Base-by-base conservation (phyloP, 768 basidiomycete genomes). In the Boletus pseudo-olivaceus region DNA sequence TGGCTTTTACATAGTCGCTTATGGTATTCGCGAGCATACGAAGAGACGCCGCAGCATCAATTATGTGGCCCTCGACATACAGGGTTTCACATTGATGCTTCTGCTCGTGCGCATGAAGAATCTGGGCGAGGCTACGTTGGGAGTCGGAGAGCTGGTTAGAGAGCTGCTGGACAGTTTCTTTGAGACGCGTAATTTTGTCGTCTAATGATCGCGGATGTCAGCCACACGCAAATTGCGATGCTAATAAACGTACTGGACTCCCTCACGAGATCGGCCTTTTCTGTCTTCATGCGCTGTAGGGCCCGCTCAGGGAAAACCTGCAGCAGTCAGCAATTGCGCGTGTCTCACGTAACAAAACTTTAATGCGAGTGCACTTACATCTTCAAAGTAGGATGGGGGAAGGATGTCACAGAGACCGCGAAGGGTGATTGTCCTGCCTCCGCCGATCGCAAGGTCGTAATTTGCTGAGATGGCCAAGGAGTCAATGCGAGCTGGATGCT, bases 71-170 rank as follows among this genome's bases (percentile, higher is more conserved):
- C 2, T 52, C 17, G 0, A 37, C 10, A 44, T 30, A 62, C 20
- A 58, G 26, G 1, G 17, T 2, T 34, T 62, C 50, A 1, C 61
- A 58, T 0, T 39, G 47, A n/a, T 52, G 33, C 7, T 43, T 57
- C 19, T 57, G 23, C 10, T 57, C 43, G 10, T 61, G 55, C 1
- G 33, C 34, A 37, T 0, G 27, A 6, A 49, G 44, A 11, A 54
- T 23, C n/a, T 7, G 39, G 17, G 20, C 7, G 6, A 60, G 48
- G n/a, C 17, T 29, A 15, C 8, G 48, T 30, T 33, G 14, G 10
- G 44, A 17, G 2, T 39, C 34, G 29, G 20, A 11, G 27, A 38
- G 34, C 11, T 42, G 48, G 0, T 1, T 7, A 7, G 4, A 17
- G 30, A 54, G 42, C 7, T 54, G 23, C 3, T 55, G 42, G n/a